Conservation (phyloP, 2,329 filamentous ascomycete genomes). For the Phyllosticta citribraziliensis region DNA sequence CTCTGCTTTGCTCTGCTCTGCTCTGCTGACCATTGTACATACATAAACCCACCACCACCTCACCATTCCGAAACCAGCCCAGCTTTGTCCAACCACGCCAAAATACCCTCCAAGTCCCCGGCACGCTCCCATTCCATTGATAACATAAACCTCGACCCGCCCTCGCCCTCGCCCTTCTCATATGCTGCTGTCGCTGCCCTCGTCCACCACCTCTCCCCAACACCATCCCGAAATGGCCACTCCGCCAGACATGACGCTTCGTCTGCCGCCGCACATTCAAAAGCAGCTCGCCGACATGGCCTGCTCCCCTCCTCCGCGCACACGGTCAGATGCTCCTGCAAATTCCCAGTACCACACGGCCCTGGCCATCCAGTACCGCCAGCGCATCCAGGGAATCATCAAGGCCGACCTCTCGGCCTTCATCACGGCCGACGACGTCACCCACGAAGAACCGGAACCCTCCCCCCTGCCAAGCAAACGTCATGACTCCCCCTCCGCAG, state of each 20-base stretch:
- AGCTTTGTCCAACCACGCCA: too few relatives aligned
- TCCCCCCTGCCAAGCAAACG: slow-evolving; percentile 1
- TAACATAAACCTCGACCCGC: neutral
- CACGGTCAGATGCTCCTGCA: neutral
- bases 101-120: too few relatives aligned
- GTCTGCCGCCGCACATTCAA: slow-evolving; percentile 8
- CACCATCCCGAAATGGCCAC: neutral
- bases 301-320: neutral
- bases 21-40: too few relatives aligned
- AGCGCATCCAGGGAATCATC: slow-evolving; percentile 7
- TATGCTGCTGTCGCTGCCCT: neutral
- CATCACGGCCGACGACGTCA: slow-evolving; percentile 1
- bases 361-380: slow-evolving; percentile 6
- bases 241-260: slow-evolving; percentile 1
- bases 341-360: slow-evolving; percentile 2
- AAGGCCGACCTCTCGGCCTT: slow-evolving; percentile 1
- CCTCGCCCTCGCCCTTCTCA: too few relatives aligned
- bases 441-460: neutral
- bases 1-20: too few relatives aligned
- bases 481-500: neutral
- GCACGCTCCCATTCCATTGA: neutral
- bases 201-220: neutral
- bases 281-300: slow-evolving; percentile 9
- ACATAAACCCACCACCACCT: too few relatives aligned
- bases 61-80: too few relatives aligned